Evolutionary conservation across 768 basidiomycete genomes (phyloP), one percentile per base, ranked within the genome.

Genomic region (Kwoniella dejecticola): DNA sequence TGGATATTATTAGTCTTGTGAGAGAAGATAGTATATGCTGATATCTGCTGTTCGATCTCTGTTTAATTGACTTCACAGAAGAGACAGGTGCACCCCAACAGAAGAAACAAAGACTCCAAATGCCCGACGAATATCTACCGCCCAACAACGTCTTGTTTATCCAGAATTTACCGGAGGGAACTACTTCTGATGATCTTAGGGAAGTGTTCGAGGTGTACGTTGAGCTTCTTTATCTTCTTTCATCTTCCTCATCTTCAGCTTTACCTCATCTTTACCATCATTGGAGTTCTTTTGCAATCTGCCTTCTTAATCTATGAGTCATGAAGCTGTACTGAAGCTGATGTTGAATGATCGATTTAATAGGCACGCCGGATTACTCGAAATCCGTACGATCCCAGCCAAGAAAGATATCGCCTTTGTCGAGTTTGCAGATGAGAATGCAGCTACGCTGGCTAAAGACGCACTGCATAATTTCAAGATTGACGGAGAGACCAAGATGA

Each of bases 71-170:
- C 7, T 36, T 36, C 15, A 36, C 15, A 63, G 60, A 60, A 47
- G 68, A 63, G 49, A 64, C 63, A 24, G 69, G 65, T 27, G 68
- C 67, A 7, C 59, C 72, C 11, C 54, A 72, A 3, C 56, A 68
- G 30, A 69, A 70, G 12, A 70, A 71, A 61, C 70, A 74, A 23
- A 86, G 87, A 67, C 89, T 96, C 62, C 91, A 94, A 78, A 96
- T 98, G 92, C 94, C 95, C 40, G 96, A 99, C 87, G 96, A 99
- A 79, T 98, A 97, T 79, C 85, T 99, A 6, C 96, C 96, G 1
- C 95, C 96, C 38, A 99, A 99, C 88, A 93, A 94, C 79, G 95
- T 98, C 80, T 84, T 99, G 52, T 99, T 99, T 85, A 78, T 99
- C 67, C 96, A 99, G 80, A 97, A 97, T 77, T 83, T 99, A 23